Conservation (phyloP, 352 stramenopile genomes). For the Globisporangium splendens region DNA sequence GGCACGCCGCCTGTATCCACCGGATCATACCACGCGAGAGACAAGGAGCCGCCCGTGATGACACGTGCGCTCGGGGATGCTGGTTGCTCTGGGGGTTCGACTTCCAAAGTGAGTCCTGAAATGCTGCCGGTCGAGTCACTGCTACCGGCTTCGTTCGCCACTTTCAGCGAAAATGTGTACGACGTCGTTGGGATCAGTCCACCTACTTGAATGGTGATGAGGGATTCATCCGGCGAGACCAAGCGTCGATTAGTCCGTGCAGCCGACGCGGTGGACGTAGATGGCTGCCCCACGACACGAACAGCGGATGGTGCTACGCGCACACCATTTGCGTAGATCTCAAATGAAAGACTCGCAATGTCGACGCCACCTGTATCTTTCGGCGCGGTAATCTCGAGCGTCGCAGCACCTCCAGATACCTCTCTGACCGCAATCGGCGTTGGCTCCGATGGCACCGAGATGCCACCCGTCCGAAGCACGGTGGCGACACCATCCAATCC, state of each 20-base stretch:
- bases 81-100: conserved; percentile 24
- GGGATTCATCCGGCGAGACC: background rate
- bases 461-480: conserved; percentile 22
- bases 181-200: conserved; percentile 33
- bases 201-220: conserved; percentile 34
- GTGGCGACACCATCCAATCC: conserved; percentile 25
- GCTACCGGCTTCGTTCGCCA: conserved; percentile 25
- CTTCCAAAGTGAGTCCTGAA: conserved; percentile 14
- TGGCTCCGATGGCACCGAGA: conserved; percentile 27
- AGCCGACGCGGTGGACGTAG: background rate
- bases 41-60: conserved; percentile 40
- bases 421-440: conserved; percentile 20
- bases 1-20: conserved; percentile 48
- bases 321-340: conserved; percentile 40
- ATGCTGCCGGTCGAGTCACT: conserved; percentile 19
- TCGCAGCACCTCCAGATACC: conserved; percentile 36
- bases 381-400: conserved; percentile 26
- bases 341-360: conserved; percentile 24
- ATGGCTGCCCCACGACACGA: background rate
- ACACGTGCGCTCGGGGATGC: conserved; percentile 15
- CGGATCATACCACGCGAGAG: conserved; percentile 36
- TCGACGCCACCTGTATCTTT: conserved; percentile 39
- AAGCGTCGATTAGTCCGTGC: conserved; percentile 1
- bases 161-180: conserved; percentile 43
- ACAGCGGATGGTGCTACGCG: conserved; percentile 20